Evolutionary conservation across 768 basidiomycete genomes (phyloP).

Genomic region (Vararia minispora): DNA sequence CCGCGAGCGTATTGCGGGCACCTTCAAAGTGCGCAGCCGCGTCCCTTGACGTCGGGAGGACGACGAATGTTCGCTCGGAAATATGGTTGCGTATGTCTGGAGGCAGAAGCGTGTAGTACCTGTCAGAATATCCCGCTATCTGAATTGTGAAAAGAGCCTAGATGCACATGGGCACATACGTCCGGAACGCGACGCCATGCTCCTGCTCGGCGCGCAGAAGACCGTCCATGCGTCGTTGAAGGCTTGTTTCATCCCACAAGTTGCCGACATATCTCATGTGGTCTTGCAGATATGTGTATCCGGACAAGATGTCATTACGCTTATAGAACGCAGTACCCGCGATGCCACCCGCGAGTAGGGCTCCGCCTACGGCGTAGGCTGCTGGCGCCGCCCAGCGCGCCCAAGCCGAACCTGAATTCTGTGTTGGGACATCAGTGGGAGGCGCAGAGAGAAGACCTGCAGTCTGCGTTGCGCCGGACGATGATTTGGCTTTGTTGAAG

Average conservation of each 20-base stretch:
- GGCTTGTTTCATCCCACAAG: conserved; percentile 66
- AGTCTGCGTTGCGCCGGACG: conserved; percentile 24
- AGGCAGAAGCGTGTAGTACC: conserved; percentile 75
- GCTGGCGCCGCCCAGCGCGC: conserved; percentile 57
- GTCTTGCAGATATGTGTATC: conserved; percentile 69
- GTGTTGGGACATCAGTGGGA: too few species aligned
- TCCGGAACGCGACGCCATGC: conserved; percentile 59
- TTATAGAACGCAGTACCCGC: conserved; percentile 79
- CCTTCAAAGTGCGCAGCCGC: conserved; percentile 46
- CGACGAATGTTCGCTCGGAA: conserved; percentile 61
- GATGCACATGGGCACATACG: conserved; percentile 33
- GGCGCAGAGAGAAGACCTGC: conserved; percentile 13
- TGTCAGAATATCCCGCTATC: conserved; percentile 26
- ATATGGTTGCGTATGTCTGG: conserved; percentile 47
- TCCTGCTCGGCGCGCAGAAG: conserved; percentile 50
- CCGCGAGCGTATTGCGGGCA: conserved; percentile 52
- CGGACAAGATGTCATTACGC: conserved; percentile 58
- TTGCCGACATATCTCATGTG: conserved; percentile 86
- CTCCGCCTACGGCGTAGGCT: conserved; percentile 62
- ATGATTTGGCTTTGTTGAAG: conserved; percentile 18
- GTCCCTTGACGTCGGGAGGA: conserved; percentile 49
- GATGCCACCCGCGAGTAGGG: conserved; percentile 70
- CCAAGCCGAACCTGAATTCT: conserved; percentile 41
- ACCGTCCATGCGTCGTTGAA: conserved; percentile 50
- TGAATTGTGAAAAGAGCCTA: neutral